Base-by-base conservation (phyloP, 768 basidiomycete species). In the Hygrophoropsis aurantiaca region DNA sequence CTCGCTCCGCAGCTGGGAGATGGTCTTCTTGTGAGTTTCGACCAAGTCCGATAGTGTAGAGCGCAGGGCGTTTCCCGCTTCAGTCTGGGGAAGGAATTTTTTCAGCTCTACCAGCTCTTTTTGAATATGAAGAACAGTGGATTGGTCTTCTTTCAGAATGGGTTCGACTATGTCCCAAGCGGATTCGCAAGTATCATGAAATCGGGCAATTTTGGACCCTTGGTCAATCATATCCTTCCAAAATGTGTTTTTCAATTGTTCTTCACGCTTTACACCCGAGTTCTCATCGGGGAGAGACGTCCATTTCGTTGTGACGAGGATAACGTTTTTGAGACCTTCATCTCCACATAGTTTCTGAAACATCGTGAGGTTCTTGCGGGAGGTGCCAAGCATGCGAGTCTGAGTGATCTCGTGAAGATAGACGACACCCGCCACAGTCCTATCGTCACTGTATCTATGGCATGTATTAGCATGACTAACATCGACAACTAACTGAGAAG, bases 241-340 rank as follows among this genome's bases (percentile, higher is more conserved):
- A 46, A 57, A 67, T 16, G 49, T 56, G 19, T 35, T 26, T 36
- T 48, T 42, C 20, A 72, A 57, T 43, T 70, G 53, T n/a, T 43
- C 27, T 39, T 67, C 68, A 11, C 71, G 60, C 18, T 42, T 42
- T 24, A 49, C 40, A 11, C 61, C 69, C 27, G 27, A 6, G 13
- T 7, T 30, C 27, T 13, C 27, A 30, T 30, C 27, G 7, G 27
- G 27, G 13, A 30, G 27, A 30, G 6, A 7, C 13, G 27, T 13
- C 73, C 71, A 73, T 64, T 68, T 70, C 2, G 66, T 73, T 1
- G 71, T 74, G n/a, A 65, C 56, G 11, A 74, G 50, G 18, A 62
- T 51, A 4, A 68, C 58, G 18, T 67, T 68, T 27, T 13, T 52
- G 23, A 68, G 43, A 6, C 61, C 56, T 4, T 51, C 18, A 8